A percentile compares a stretch with the other conserved stretches of the same genome.
These are phyloP conservation scores for Leccinum arenicola DNA, from an alignment of 768 basidiomycete species.

Conservation along the genomic window DNA sequence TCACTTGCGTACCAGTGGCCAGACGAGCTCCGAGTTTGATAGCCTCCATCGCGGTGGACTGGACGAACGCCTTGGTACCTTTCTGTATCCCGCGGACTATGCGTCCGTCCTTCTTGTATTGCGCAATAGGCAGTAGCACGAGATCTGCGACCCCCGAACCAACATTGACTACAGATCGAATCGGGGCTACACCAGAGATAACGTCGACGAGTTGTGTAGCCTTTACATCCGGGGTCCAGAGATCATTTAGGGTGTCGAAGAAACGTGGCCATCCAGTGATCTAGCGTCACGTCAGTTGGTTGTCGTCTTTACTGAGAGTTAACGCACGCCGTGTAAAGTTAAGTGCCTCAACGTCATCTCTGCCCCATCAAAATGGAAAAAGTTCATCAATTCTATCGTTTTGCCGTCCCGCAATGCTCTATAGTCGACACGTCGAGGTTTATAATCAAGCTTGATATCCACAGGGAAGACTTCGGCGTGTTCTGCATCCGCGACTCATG, in stretches of 20 bases:
- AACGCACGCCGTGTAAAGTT: constrained; percentile 82
- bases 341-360: constrained; percentile 97
- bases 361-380: constrained; percentile 98
- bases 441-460: constrained; percentile 95
- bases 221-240: constrained; percentile 99
- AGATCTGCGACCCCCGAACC: constrained; percentile 97
- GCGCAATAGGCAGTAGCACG: constrained; percentile 91
- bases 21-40: constrained; percentile 91
- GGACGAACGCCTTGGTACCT: constrained; percentile 89
- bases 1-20: constrained; percentile 97
- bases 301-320: not conserved
- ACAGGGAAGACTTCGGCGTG: constrained; percentile 94
- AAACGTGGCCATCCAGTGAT: constrained; percentile 90
- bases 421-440: constrained; percentile 96
- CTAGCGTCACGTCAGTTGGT: constrained; percentile 41
- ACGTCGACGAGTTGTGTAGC: constrained; percentile 97
- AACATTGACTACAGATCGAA: constrained; percentile 95
- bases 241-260: constrained; percentile 89
- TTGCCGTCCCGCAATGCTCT: constrained; percentile 83
- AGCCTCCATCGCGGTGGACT: constrained; percentile 92
- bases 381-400: constrained; percentile 98
- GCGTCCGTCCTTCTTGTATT: constrained; percentile 96
- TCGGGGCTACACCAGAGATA: constrained; percentile 93
- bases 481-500: constrained; percentile 46
- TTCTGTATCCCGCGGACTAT: constrained; percentile 91